Conservation (phyloP, 139 green algal species). For the Gonium pectorale region DNA sequence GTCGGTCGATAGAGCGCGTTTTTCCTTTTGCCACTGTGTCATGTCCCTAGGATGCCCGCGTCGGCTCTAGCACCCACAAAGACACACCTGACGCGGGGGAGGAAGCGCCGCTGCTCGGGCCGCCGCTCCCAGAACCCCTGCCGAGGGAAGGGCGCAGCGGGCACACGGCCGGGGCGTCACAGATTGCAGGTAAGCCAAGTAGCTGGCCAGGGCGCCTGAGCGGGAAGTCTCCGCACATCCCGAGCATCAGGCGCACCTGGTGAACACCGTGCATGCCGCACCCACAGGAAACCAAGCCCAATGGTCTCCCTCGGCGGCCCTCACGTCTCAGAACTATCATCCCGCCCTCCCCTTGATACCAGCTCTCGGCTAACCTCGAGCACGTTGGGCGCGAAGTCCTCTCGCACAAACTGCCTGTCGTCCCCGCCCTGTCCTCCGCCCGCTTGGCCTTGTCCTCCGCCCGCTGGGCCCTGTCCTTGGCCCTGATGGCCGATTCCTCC, state of each 20-base stretch:
- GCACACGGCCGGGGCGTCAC: too few species aligned
- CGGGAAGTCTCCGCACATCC: too few species aligned
- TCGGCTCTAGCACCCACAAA: not conserved
- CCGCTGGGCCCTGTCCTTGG: not conserved
- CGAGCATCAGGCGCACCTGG: too few species aligned
- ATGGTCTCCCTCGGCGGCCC: too few species aligned
- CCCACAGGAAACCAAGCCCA: too few species aligned
- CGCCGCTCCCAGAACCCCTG: conserved; percentile 74
- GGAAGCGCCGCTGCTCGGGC: conserved; percentile 63
- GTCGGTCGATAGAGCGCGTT: too few species aligned
- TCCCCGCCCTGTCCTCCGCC: not conserved
- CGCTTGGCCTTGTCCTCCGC: not conserved
- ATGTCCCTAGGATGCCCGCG: not conserved
- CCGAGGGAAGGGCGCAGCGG: too few species aligned
- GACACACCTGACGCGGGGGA: conserved; percentile 68
- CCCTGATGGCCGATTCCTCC: not conserved
- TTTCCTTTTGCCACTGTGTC: too few species aligned
- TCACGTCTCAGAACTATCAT: too few species aligned
- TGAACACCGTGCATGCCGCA: too few species aligned
- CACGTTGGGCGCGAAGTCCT: conserved; percentile 75
- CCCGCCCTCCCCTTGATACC: not conserved
- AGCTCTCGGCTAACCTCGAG: conserved; percentile 44
- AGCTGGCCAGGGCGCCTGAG: too few species aligned
- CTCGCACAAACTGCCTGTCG: conserved; percentile 26
- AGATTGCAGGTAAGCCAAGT: too few species aligned